Conservation (phyloP, 306 rosid genomes). For the Ormosia emarginata region DNA sequence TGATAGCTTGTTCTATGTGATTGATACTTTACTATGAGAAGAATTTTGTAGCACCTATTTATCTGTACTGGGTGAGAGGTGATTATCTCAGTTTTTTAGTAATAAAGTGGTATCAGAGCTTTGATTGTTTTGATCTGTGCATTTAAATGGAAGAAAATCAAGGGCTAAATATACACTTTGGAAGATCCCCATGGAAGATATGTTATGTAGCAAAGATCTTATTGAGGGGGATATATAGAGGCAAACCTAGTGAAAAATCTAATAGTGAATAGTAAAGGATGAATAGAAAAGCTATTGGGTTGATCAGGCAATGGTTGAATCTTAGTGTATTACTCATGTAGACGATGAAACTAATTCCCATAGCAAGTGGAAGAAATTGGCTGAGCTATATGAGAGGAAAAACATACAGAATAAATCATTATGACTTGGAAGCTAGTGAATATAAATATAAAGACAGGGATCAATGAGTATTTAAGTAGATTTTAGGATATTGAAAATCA, state of each 20-base stretch:
- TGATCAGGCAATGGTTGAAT: neutral
- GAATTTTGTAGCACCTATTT: too few relatives aligned
- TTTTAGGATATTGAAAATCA: neutral
- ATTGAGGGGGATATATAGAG: neutral
- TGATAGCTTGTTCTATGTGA: too few relatives aligned
- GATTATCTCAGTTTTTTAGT: neutral
- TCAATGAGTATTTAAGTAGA: neutral
- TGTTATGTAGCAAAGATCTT: neutral
- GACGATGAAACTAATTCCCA: neutral
- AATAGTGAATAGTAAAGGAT: too few relatives aligned
- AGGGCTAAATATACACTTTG: neutral
- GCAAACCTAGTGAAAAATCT: too few relatives aligned
- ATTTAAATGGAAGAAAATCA: neutral
- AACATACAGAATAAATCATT: neutral
- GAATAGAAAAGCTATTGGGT: too few relatives aligned
- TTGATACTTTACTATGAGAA: too few relatives aligned
- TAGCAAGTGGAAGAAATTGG: neutral
- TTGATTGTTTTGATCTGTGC: neutral
- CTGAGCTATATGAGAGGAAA: neutral
- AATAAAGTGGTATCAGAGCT: neutral
- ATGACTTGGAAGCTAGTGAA: neutral
- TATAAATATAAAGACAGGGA: neutral
- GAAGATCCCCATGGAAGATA: neutral
- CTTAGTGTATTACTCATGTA: neutral
- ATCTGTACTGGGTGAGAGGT: neutral